Percentiles rank a stretch among this genome's conserved stretches.
These are phyloP conservation scores for Mycena epipterygia DNA, from an alignment of 768 basidiomycete species.

Conservation along the genomic window DNA sequence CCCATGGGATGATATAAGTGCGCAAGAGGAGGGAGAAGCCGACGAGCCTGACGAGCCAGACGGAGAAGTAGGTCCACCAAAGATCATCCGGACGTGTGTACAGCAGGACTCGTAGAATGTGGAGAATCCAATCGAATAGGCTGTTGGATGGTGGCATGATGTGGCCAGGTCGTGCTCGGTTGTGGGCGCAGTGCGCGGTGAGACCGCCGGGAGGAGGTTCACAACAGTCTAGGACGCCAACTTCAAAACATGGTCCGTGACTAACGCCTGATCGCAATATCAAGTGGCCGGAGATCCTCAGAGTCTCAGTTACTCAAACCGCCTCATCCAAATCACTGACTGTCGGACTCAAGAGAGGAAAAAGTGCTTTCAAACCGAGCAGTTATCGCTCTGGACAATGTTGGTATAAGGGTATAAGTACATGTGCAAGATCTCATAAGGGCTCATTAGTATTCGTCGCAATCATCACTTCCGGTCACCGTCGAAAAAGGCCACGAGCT, in stretches of 20 bases:
- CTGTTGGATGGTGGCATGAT: constrained; percentile 1
- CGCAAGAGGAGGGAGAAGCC: constrained; percentile 72
- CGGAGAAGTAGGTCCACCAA: constrained; percentile 57
- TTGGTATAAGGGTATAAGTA: constrained; percentile 14
- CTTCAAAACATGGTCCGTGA: no score
- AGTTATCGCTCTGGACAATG: not conserved
- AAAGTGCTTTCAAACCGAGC: no score
- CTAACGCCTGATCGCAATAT: no score
- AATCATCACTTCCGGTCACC: constrained; percentile 54
- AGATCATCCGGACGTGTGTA: constrained; percentile 31
- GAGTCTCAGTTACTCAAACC: no score
- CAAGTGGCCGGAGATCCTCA: no score
- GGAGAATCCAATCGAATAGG: constrained; percentile 9
- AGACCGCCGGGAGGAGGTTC: not conserved
- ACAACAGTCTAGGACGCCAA: not conserved
- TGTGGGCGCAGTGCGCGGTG: constrained; percentile 7
- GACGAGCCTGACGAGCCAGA: constrained; percentile 66
- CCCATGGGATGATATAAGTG: constrained; percentile 75
- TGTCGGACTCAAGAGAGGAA: no score
- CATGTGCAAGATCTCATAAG: constrained; percentile 25
- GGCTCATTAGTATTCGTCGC: constrained; percentile 1
- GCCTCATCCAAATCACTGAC: no score
- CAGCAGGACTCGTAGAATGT: constrained; percentile 29
- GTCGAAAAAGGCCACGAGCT: constrained; percentile 91
- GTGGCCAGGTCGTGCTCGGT: constrained; percentile 2